These are phyloP conservation scores for Termitomyces sp. DNA, from an alignment of 768 basidiomycete species.

Conservation along the genomic window DNA sequence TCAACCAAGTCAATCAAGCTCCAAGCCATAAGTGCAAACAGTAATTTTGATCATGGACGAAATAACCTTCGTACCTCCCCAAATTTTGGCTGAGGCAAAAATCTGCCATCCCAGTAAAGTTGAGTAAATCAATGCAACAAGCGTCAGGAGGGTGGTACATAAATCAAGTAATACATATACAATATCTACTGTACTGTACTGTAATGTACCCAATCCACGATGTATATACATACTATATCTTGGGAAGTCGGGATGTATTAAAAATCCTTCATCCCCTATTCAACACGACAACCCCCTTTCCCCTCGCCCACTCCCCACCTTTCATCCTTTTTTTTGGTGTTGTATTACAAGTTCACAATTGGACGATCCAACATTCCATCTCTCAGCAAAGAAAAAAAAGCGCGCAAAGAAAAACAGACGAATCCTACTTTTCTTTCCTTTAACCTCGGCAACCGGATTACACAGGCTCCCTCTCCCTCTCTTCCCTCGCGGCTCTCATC, in stretches of 20 bases:
- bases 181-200: background rate
- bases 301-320: too few species aligned
- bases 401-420: background rate
- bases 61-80: too few species aligned
- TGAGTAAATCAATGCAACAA: background rate
- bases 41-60: too few species aligned
- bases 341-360: background rate
- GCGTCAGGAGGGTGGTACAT: background rate
- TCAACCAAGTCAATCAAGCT: too few species aligned
- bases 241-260: too few species aligned
- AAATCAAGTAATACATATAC: background rate
- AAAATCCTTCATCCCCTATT: background rate
- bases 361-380: background rate
- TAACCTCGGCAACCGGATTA: background rate
- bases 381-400: background rate
- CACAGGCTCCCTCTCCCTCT: background rate
- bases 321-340: background rate
- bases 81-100: too few species aligned
- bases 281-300: too few species aligned
- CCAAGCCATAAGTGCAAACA: too few species aligned
- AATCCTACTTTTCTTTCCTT: background rate
- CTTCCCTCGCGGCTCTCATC: conserved; percentile 14
- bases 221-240: background rate
- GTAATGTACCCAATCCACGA: background rate
- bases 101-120: too few species aligned